Evolutionary conservation across 805 yeast genomes (phyloP), one percentile per base, ranked within the genome.

Genomic region (Isabelozyma rhagii): DNA sequence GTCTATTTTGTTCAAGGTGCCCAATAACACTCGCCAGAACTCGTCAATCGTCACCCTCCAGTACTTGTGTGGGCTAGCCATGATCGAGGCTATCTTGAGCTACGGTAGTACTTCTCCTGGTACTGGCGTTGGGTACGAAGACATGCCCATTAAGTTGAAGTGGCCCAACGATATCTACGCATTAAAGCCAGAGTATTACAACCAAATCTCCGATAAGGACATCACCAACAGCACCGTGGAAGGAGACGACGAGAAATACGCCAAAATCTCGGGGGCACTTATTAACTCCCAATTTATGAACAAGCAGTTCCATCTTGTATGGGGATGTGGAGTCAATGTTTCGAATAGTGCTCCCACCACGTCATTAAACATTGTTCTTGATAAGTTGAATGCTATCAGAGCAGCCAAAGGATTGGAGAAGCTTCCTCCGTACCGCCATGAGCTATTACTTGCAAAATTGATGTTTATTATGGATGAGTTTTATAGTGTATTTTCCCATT

Each of bases 131-230:
- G 90, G 88, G 0, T 89, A 85, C 62, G 84, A 82, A 17, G 85
- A 82, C 43, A 67, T 94, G 56, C 97, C 97, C 0, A 75, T 93
- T 13, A 78, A 82, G 46, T 78, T 94, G 51, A 94, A 94, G 64
- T 94, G 99, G 99, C 99, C 99, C 1, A 94, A 94, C 64, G 99
- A 94, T 66, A 71, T 94, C 11, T 94, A 89, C 62, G 82, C 86
- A 4, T 63, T 82, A 57, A 83, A 81, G 48, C 96, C 96, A 0
- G 83, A 83, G 47, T 79, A 71, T 55, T 77, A 65, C 56, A 53
- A 55, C 47, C 48, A 51, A 13, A 21, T 67, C 9, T 55, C 63
- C 11, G 75, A 70, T 27, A 66, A 67, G 43, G 54, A 69, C 31
- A 63, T 71, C 13, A 68, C 71, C 9, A 61, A 64, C 38, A 43